A percentile compares a stretch with the other conserved stretches of the same genome.
These are phyloP conservation scores for Camellia oleifera DNA, from an alignment of 179 eudicot species.

Conservation along the genomic window DNA sequence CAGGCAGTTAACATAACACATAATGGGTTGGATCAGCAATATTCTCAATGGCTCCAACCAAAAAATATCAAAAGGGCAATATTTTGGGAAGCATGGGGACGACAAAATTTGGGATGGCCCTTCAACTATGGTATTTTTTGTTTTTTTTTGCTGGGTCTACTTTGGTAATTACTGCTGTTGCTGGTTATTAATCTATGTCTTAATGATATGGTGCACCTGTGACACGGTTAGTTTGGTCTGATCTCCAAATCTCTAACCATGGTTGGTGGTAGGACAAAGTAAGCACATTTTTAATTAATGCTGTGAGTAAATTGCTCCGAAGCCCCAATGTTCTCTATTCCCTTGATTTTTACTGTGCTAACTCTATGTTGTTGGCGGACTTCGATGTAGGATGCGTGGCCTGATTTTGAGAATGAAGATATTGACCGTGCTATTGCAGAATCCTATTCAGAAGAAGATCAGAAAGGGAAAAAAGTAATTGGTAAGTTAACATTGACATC, in stretches of 20 bases:
- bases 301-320: background rate
- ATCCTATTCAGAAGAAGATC: constrained; percentile 75
- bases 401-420: constrained; percentile 73
- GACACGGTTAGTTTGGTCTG: background rate
- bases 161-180: constrained; percentile 35
- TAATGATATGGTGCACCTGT: background rate
- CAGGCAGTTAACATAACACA: constrained; percentile 15
- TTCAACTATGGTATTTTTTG: constrained; percentile 23
- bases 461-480: constrained; percentile 77
- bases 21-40: constrained; percentile 87
- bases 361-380: constrained; percentile 14
- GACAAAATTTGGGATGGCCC: constrained; percentile 64
- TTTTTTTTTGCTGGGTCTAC: background rate
- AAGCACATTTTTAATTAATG: background rate
- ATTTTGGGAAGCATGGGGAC: constrained; percentile 68
- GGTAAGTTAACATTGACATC: constrained; percentile 42
- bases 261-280: background rate
- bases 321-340: background rate
- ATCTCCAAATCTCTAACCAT: background rate
- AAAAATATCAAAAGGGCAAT: constrained; percentile 56
- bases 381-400: constrained; percentile 58
- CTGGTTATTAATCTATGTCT: background rate
- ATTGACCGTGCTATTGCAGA: constrained; percentile 87
- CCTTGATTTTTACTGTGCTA: background rate
- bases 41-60: constrained; percentile 64